Base-by-base conservation (phyloP, 805 yeast genomes). In the Candida orba region DNA sequence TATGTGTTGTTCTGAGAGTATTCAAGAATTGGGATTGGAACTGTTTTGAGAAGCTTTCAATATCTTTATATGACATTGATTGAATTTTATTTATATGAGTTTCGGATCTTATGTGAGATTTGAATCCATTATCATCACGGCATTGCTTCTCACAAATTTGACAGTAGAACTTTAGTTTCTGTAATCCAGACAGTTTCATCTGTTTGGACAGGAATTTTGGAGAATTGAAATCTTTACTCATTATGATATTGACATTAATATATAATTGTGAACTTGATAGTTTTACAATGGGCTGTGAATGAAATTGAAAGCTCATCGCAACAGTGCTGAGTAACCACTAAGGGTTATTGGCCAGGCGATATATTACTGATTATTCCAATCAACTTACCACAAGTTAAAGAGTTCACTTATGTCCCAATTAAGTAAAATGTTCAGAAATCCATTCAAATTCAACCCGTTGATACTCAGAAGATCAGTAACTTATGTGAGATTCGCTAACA, bases 61-160 rank as follows among this genome's bases (percentile, higher is more conserved):
- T 68, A 15, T 78, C 75, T 13, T 63, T 63, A 7, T 68, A 65
- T 0, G 73, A 72, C 6, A 78, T 60, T 6, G 71, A 67, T 17
- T 71, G 62, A 36, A 84, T 74, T 41, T 75, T 76, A 17, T 76
- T 74, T 38, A 75, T 63, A 59, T 93, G 99, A 2, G 84, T 70
- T 37, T 85, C 87, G n/a, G 95, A 80, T 49, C 73, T 71, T n/a
- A 82, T 72, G 61, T 93, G 99, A 55, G 91, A 84, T 55, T 84
- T 83, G 68, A 85, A 93, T 23, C 99, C 99, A 64, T 93, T 91
- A 49, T 85, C 95, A 60, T 95, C 99, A 43, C 97, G 68, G 60
- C 98, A 90, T 65, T 93, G 99, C 57, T 91, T 88, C 58, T 74
- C 78, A 57, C 99, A 93, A 3, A 87, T 73, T 60, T 84, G 98